These are phyloP conservation scores for Lepidopterella palustris DNA, from an alignment of 495 filamentous ascomycete genomes.

Conservation along the genomic window DNA sequence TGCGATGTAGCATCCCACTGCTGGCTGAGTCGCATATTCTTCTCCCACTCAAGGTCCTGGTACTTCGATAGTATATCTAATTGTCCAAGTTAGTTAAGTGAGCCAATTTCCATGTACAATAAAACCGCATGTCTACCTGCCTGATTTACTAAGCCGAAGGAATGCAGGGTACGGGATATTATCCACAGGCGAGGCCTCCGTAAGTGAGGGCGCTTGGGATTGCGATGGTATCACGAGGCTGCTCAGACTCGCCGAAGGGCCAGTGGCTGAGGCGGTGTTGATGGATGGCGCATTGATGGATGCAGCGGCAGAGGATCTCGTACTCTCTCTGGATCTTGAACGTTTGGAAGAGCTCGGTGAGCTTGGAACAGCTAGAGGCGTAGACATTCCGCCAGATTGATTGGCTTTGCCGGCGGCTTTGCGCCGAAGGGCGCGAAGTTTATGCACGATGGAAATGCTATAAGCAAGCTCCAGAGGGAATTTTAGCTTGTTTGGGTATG, in stretches of 20 bases:
- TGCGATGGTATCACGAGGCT: conserved; percentile 16
- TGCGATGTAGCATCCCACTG: conserved; percentile 40
- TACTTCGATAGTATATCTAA: conserved; percentile 45
- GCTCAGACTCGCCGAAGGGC: conserved; percentile 17
- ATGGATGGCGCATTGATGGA: conserved; percentile 11
- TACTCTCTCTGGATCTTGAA: conserved; percentile 27
- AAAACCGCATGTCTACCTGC: conserved; percentile 25
- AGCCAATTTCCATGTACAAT: not conserved
- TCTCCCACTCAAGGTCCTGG: conserved; percentile 55
- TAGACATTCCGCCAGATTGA: conserved; percentile 15
- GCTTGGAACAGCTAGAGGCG: conserved; percentile 22
- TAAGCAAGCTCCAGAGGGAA: too few relatives aligned
- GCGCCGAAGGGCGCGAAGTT: conserved; percentile 29
- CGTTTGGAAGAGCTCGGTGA: conserved; percentile 29
- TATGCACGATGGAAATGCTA: conserved; percentile 28
- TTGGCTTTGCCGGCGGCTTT: conserved; percentile 24
- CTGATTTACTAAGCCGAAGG: conserved; percentile 32
- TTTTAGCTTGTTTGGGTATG: too few relatives aligned
- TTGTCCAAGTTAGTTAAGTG: conserved; percentile 15
- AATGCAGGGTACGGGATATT: conserved; percentile 33
- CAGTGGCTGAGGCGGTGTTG: conserved; percentile 12
- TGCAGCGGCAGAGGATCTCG: conserved; percentile 16
- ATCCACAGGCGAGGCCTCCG: conserved; percentile 18
- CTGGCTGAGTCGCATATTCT: conserved; percentile 49
- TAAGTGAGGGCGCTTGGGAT: conserved; percentile 6